Conservation (phyloP, 2,329 filamentous ascomycete genomes). For the Diplodia intermedia region DNA sequence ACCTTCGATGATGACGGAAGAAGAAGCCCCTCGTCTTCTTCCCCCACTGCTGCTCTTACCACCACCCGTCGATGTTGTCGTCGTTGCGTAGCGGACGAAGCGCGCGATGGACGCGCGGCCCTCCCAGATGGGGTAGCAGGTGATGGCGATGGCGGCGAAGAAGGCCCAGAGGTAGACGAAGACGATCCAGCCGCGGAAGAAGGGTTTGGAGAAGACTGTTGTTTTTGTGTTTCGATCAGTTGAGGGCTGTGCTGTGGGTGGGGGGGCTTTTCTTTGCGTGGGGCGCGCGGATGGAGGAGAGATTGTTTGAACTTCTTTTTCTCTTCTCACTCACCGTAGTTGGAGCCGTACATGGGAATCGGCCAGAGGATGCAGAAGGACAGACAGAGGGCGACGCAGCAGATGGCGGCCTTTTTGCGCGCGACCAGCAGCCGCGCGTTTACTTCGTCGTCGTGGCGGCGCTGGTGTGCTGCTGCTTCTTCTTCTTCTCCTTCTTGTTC, state of each 20-base stretch:
- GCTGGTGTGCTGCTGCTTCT: not conserved
- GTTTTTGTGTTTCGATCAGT: not conserved
- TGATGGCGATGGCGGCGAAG: slow-evolving; percentile 29
- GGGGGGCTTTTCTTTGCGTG: too few relatives aligned
- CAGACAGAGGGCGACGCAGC: slow-evolving; percentile 24
- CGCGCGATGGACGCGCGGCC: slow-evolving; percentile 27
- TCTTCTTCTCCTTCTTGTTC: slow-evolving; percentile 1
- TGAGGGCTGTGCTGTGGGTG: too few relatives aligned
- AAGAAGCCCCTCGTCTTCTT: too few relatives aligned
- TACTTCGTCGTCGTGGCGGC: not conserved
- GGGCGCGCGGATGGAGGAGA: not conserved
- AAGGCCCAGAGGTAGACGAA: slow-evolving; percentile 32
- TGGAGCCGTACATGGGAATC: slow-evolving; percentile 61
- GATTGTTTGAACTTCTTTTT: too few relatives aligned
- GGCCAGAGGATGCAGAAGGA: slow-evolving; percentile 55
- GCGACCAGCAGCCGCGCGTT: slow-evolving; percentile 17
- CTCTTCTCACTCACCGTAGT: slow-evolving; percentile 48
- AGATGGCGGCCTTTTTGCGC: slow-evolving; percentile 24
- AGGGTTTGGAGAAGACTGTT: slow-evolving; percentile 29
- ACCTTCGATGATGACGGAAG: not conserved
- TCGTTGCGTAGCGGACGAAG: slow-evolving; percentile 18
- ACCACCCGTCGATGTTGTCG: not conserved
- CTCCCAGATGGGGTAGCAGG: slow-evolving; percentile 30
- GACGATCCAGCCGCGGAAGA: slow-evolving; percentile 33
- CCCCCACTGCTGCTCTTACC: not conserved